Percentiles rank a stretch among this genome's conserved stretches.
These are phyloP conservation scores for Buddleja alternifolia DNA, from an alignment of 257 asterid species.

Conservation along the genomic window DNA sequence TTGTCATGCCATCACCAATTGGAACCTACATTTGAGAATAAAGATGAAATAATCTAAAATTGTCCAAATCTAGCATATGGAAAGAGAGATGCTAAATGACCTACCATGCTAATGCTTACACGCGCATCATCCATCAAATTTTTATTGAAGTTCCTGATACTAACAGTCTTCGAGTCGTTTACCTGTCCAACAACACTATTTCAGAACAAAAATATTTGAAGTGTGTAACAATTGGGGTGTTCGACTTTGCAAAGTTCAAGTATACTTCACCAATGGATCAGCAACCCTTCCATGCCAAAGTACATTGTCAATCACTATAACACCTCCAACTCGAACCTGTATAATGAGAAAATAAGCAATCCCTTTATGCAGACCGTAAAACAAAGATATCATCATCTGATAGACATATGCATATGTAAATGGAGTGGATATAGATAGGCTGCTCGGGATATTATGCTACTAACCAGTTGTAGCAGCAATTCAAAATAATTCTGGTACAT, in stretches of 20 bases:
- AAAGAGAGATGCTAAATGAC: constrained; percentile 26
- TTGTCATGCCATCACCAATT: constrained; percentile 88
- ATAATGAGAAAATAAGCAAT: constrained; percentile 14
- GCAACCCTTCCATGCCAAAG: constrained; percentile 97
- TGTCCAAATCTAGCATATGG: background rate
- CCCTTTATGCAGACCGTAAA: background rate
- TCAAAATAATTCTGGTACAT: constrained; percentile 88
- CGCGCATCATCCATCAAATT: constrained; percentile 75
- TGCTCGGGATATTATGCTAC: constrained; percentile 31
- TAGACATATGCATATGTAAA: background rate
- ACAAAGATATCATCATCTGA: background rate
- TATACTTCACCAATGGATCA: constrained; percentile 67
- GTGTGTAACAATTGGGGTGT: background rate
- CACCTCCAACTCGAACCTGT: constrained; percentile 86
- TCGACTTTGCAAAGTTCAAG: constrained; percentile 20
- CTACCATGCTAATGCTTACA: constrained; percentile 87
- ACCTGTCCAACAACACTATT: constrained; percentile 44
- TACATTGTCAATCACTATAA: constrained; percentile 89
- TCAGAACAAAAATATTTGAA: constrained; percentile 10
- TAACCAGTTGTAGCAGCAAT: constrained; percentile 82
- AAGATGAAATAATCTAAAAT: background rate
- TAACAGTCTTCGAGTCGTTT: constrained; percentile 64
- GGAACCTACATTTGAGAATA: constrained; percentile 55
- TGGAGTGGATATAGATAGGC: constrained; percentile 14
- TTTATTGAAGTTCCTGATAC: constrained; percentile 70